These are phyloP conservation scores for Omphalea diandra DNA, from an alignment of 441 rosid species.

Conservation along the genomic window DNA sequence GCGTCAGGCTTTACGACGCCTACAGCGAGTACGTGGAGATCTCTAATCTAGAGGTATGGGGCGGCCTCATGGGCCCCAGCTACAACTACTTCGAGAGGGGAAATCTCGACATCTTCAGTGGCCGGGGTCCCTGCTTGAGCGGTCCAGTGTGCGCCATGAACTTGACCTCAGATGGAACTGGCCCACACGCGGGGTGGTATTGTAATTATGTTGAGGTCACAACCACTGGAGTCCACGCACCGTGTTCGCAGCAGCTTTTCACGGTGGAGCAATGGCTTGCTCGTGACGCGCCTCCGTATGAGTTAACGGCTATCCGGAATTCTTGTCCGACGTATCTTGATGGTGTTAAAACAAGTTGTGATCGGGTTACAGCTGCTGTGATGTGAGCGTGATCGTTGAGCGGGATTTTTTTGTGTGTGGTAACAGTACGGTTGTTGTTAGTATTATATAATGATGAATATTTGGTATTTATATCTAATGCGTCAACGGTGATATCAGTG, in stretches of 20 bases:
- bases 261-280: constrained; percentile 86
- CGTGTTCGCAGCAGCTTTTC: constrained; percentile 51
- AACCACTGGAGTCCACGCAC: constrained; percentile 46
- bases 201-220: constrained; percentile 72
- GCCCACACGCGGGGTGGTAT: constrained; percentile 54
- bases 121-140: constrained; percentile 51
- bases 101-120: constrained; percentile 81
- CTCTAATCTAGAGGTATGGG: constrained; percentile 59
- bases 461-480: too few relatives aligned
- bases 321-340: constrained; percentile 20
- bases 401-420: too few relatives aligned
- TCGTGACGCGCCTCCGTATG: constrained; percentile 51
- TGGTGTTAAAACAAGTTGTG: background rate
- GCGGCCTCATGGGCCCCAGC: constrained; percentile 61
- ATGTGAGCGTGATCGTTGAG: background rate
- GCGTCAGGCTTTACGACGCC: constrained; percentile 45
- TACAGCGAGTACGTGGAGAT: constrained; percentile 43
- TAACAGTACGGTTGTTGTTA: too few relatives aligned
- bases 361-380: background rate
- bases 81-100: constrained; percentile 82
- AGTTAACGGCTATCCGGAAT: constrained; percentile 50
- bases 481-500: too few relatives aligned
- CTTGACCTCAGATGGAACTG: constrained; percentile 70
- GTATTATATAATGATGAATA: too few relatives aligned
- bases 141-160: constrained; percentile 57